phyloP scores from a whole-genome alignment of 1,139 yeast genomes.

The Wickerhamomyces sp. region DNA sequence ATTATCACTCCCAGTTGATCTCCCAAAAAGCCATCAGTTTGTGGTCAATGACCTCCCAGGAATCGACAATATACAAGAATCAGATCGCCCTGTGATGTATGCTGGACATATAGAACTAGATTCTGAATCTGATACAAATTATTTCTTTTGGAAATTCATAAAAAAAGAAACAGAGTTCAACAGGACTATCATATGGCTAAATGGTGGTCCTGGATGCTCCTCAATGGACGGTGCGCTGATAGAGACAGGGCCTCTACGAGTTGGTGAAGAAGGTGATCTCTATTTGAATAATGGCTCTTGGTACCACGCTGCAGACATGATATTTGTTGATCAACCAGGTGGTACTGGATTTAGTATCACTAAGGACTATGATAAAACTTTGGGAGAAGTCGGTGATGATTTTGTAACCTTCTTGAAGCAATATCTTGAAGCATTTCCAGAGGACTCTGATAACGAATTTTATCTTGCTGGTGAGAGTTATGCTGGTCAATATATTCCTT shows the following conservation, averaged over 20 bases:
- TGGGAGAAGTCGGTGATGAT: conserved; percentile 54
- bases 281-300: conserved; percentile 71
- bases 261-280: conserved; percentile 40
- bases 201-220: conserved; percentile 98
- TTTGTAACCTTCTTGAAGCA: conserved; percentile 61
- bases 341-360: conserved; percentile 88
- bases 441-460: conserved; percentile 59
- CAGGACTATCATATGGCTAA: conserved; percentile 69
- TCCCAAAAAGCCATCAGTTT: conserved; percentile 5
- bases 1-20: not conserved
- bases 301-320: conserved; percentile 73
- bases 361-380: conserved; percentile 50
- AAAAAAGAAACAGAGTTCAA: conserved; percentile 27
- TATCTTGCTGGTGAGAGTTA: conserved; percentile 92
- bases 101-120: conserved; percentile 57
- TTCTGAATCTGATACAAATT: conserved; percentile 29
- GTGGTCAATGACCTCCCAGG: conserved; percentile 19
- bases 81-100: conserved; percentile 41
- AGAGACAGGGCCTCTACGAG: conserved; percentile 87
- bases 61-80: conserved; percentile 11
- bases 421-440: conserved; percentile 72
- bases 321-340: conserved; percentile 91
- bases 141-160: conserved; percentile 78
- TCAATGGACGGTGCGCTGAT: conserved; percentile 96
- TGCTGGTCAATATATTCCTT: conserved; percentile 97